phyloP scores from a whole-genome alignment of 371 early-diverging fungal species.

The Massospora cicadina region DNA sequence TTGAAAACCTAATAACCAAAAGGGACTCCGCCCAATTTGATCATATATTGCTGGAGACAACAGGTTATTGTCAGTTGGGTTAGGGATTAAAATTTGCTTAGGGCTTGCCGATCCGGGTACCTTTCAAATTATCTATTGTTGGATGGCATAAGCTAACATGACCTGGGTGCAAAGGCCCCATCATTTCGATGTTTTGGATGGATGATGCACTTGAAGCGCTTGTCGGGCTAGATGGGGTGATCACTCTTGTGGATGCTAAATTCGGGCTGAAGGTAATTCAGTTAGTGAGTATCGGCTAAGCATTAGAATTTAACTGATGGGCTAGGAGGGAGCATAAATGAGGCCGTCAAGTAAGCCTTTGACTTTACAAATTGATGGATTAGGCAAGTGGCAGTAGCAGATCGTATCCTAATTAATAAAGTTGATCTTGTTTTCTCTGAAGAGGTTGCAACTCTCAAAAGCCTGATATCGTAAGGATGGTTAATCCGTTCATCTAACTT shows the following conservation, averaged over 20 bases:
- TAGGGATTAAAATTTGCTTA: constrained; percentile 13
- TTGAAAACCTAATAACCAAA: constrained; percentile 81
- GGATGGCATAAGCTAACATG: no score
- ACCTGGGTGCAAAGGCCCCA: no score
- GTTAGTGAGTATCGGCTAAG: no score
- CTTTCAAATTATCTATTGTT: neutral
- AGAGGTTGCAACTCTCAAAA: constrained; percentile 28
- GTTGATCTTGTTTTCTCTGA: constrained; percentile 49
- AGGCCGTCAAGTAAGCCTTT: neutral
- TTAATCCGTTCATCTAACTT: constrained; percentile 16
- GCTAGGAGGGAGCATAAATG: neutral
- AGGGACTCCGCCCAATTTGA: constrained; percentile 61
- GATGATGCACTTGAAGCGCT: constrained; percentile 82
- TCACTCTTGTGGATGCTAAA: constrained; percentile 84
- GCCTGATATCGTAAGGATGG: constrained; percentile 24
- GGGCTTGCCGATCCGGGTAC: constrained; percentile 61
- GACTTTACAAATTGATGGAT: constrained; percentile 18
- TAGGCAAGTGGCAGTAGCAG: constrained; percentile 89
- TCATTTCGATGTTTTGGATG: constrained; percentile 92
- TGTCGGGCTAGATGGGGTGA: constrained; percentile 80
- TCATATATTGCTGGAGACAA: constrained; percentile 88
- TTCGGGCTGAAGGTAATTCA: constrained; percentile 35
- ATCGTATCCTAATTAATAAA: constrained; percentile 88
- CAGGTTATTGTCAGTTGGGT: constrained; percentile 21
- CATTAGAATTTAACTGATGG: neutral